phyloP scores from a whole-genome alignment of 2,329 filamentous ascomycete genomes.

The Penicillium janthinellum region DNA sequence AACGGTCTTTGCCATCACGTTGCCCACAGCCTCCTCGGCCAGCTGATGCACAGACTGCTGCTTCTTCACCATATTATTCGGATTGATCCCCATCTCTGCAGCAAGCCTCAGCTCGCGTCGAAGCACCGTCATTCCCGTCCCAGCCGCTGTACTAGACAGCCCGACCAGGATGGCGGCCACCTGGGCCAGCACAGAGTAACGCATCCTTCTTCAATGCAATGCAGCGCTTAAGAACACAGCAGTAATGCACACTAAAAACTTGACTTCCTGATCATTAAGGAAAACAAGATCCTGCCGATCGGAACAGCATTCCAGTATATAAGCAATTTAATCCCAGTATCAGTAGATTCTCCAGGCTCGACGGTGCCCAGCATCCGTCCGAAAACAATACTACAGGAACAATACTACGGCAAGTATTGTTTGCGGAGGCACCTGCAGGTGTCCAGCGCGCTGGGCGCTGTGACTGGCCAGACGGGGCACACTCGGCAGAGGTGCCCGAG shows the following conservation, averaged over 20 bases:
- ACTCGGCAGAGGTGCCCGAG: constrained; percentile 1
- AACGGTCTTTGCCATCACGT: constrained; percentile 6
- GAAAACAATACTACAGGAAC: constrained; percentile 18
- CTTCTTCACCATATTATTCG: constrained; percentile 14
- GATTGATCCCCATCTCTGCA: constrained; percentile 21
- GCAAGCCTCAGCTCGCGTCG: constrained; percentile 21
- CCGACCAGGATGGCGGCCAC: constrained; percentile 7
- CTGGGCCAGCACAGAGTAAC: constrained; percentile 3
- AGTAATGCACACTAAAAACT: neutral
- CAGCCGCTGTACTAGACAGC: constrained; percentile 11
- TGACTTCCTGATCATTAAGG: too few species aligned
- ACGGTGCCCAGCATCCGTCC: neutral
- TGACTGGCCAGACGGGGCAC: neutral
- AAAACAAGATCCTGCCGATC: neutral
- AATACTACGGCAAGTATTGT: constrained; percentile 10
- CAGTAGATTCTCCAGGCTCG: neutral
- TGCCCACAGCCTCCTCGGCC: neutral
- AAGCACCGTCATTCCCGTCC: constrained; percentile 7
- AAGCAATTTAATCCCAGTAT: neutral
- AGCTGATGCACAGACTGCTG: constrained; percentile 9
- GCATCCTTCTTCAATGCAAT: constrained; percentile 8
- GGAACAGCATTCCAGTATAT: neutral
- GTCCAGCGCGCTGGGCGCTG: constrained; percentile 1
- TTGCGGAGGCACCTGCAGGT: constrained; percentile 17
- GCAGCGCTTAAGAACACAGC: neutral